Evolutionary conservation across 2,329 filamentous ascomycete species (phyloP), one percentile per base, ranked within the genome.

Genomic region (Aspergillus pseudonomiae): DNA sequence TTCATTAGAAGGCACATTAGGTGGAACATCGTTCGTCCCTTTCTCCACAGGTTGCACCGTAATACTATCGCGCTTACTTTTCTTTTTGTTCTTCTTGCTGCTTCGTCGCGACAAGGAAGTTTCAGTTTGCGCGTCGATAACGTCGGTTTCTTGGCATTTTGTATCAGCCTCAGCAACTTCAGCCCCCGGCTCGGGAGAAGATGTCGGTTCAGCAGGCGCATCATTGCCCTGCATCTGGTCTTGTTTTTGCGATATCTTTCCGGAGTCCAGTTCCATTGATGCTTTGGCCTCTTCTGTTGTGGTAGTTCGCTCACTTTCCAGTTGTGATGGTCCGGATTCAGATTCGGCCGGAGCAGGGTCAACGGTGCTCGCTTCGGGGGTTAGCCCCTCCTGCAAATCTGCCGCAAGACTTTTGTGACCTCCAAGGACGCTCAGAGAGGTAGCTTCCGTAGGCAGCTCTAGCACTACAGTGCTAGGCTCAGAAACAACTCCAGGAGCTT

Each of bases 41-140:
- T 45, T 14, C 12, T 63, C 64, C 26, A 32, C 43, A 7, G 53
- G 30, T 7, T 45, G 34, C 41, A 65, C 63, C 12, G 54, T 45
- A 34, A 43, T 53, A 39, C 53, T 63, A 57, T 71, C 69, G 14
- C 65, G 63, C 61, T 65, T 68, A 52, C 68, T 71, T 52, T 71
- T 70, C 61, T 70, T 70, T 59, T 66, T 65, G 43, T 66, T 70
- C 60, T 68, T 69, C 43, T 68, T 72, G 62, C 67, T 68, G 26
- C 21, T 59, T 36, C 66, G 69, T 43, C 67, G 65, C 6, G 62
- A 62, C 6, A 66, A 55, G 12, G 60, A n/a, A 53, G 53, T 24
- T 39, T 69, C 67, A 24, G 52, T 12, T 43, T 66, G 65, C 2
- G 34, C 12, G 4, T 58, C 21, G 32, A 24, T 56, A 12, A n/a